Evolutionary conservation across 1,284 basidiomycete species (phyloP), one percentile per base, ranked within the genome.

Genomic region (Sporisorium reilianum): DNA sequence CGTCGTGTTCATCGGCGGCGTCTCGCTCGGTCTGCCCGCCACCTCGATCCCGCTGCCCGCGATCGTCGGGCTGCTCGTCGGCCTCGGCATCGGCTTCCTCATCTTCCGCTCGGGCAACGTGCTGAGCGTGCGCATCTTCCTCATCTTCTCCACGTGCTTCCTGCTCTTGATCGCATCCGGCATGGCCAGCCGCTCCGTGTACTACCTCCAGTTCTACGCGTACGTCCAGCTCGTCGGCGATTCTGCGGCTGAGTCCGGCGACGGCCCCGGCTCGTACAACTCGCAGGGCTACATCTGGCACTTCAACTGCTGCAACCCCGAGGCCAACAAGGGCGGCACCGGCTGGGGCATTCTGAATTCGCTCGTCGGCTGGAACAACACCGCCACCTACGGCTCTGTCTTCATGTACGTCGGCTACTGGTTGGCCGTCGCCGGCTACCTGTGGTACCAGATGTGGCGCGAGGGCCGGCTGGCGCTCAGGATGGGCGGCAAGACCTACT

Each of bases 251-350:
- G 82, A 84, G 51, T 57, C 57, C 0, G 80, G 82, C 12, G 50
- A 67, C 32, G 81, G 82, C 18, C 77, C 80, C 2, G 82, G 80
- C 2, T 64, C 56, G n/a, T 83, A 79, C 75, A 60, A 82, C 40
- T 58, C 75, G 11, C 59, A 54, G 8, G 75, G 69, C 34, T 82
- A 82, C 66, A 63, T 83, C 34, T 83, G 78, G 73, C 80, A 83
- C 84, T 88, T 90, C 85, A 95, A 95, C 85, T 93, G 93, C 74
- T 95, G 90, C 55, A 92, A 90, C 77, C 95, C 86, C 0, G 92
- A 91, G 52, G 58, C 77, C 63, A 67, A 80, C 72, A 75, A 79
- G 64, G 66, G 80, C 90, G 80, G 79, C 8, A 70, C 62, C 8
- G 80, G 81, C 14, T 84, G 80, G 80, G 65, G 75, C 9, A 75